Base-by-base conservation (phyloP, 768 basidiomycete species). In the Russula sp. region DNA sequence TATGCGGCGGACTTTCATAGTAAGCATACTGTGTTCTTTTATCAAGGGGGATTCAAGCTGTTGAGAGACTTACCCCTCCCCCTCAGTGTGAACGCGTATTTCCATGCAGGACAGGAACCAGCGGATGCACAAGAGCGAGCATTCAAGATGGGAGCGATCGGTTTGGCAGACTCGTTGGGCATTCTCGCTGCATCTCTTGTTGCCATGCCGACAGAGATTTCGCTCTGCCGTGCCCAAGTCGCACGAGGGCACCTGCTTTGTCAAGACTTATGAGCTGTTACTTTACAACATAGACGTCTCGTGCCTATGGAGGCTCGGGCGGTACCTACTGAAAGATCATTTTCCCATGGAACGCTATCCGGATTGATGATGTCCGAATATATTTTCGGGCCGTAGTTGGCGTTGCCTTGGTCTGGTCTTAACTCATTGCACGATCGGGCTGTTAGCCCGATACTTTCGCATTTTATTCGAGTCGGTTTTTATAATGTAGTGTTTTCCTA, bases 1-100 rank as follows among this genome's bases (percentile, higher is more conserved):
- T 97, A 50, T 96, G 93, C 67, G 96, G 96, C 34, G 96, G 96
- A 5, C 79, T 89, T 13, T 93, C 92, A 18, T 98, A 97, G 92
- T 92, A 70, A 73, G 90, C 80, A n/a, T 32, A 57, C 53, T 62
- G 54, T 62, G 54, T 66, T 50, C 9, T 13, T 24, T 63, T 63
- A 63, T 67, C 51, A 32, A 54, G 1, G 14, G 26, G 36, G 11
- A 36, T 36, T 14, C 36, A 36, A 16, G n/a, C 36, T 40, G 20
- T 20, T 20, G 38, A 38, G 38, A 38, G n/a, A 26, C 52, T 54
- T 56, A 61, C 48, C 30, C n/a, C 22, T 56, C 22, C 62, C 38
- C 38, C 16, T 18, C 56, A 92, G 91, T 69, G 93, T 95, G 55
- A 94, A 92, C 70, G 90, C 87, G 11, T 95, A 89, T 74, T 92